Conservation (phyloP, 1,139 yeast genomes). For the Lizanozyma gosingica region DNA sequence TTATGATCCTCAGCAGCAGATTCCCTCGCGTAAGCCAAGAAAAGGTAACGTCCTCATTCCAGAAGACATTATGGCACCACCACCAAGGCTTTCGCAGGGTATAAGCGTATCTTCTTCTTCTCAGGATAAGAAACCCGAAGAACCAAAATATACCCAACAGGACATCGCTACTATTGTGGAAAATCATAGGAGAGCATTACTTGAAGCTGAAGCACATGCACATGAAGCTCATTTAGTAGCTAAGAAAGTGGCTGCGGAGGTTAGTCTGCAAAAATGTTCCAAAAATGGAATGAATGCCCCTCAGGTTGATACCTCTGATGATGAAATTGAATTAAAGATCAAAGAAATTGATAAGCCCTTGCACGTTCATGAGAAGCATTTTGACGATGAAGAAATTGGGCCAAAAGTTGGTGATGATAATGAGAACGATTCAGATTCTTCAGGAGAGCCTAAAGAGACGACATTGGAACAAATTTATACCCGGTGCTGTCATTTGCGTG, state of each 20-base stretch:
- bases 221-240: conserved; percentile 70
- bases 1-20: conserved; percentile 67
- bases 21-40: conserved; percentile 57
- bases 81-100: conserved; percentile 58
- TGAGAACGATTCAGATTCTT: background rate
- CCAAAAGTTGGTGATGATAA: conserved; percentile 3
- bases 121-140: conserved; percentile 9
- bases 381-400: conserved; percentile 22
- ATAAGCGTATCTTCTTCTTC: conserved; percentile 38
- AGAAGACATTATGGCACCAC: conserved; percentile 47
- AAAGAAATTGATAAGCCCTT: conserved; percentile 45
- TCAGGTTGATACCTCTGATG: conserved; percentile 17
- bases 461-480: conserved; percentile 61
- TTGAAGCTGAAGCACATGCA: conserved; percentile 64
- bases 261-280: conserved; percentile 27
- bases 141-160: conserved; percentile 36
- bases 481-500: conserved; percentile 67
- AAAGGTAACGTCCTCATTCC: conserved; percentile 63
- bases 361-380: conserved; percentile 60
- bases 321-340: conserved; percentile 7
- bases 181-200: conserved; percentile 42
- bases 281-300: conserved; percentile 15
- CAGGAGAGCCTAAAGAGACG: conserved; percentile 25
- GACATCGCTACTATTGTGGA: conserved; percentile 50
- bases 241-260: conserved; percentile 58